phyloP scores from a whole-genome alignment of 2,329 filamentous ascomycete species.

The Orbilia blumenaviensis region DNA sequence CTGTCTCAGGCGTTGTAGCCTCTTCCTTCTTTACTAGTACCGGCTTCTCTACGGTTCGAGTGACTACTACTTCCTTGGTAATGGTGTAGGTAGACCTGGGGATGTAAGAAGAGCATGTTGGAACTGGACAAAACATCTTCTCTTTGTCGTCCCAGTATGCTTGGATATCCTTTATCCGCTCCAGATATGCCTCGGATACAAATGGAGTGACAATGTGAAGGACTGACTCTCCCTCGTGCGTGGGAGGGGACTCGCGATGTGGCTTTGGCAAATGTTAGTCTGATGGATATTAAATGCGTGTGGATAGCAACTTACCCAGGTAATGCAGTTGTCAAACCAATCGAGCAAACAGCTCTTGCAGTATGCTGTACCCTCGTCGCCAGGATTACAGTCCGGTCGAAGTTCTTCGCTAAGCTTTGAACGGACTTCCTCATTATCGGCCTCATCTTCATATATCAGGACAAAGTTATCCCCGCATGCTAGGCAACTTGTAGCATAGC shows the following conservation, averaged over 20 bases:
- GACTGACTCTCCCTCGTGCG: constrained; percentile 20
- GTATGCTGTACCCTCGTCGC: constrained; percentile 25
- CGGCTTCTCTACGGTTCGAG: constrained; percentile 2
- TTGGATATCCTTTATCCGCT: constrained; percentile 23
- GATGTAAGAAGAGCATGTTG: constrained; percentile 37
- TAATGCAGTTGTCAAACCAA: constrained; percentile 42
- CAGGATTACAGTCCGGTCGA: constrained; percentile 35
- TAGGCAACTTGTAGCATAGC: constrained; percentile 3
- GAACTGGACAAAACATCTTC: constrained; percentile 40
- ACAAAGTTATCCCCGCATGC: constrained; percentile 36
- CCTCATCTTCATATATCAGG: constrained; percentile 33
- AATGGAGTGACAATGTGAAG: constrained; percentile 24
- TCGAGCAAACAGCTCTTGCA: constrained; percentile 41
- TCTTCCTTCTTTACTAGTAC: neutral
- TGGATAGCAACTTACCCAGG: constrained; percentile 16
- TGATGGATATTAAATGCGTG: neutral
- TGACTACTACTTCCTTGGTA: constrained; percentile 12
- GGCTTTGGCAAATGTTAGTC: constrained; percentile 29
- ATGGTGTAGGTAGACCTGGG: constrained; percentile 15
- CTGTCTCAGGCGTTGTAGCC: neutral
- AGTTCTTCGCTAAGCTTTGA: constrained; percentile 15
- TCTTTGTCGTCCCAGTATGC: constrained; percentile 49
- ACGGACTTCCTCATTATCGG: constrained; percentile 25
- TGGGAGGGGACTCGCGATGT: constrained; percentile 37
- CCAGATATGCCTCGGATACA: constrained; percentile 30